These are phyloP conservation scores for Candida sakaeoensis DNA, from an alignment of 805 yeast species.

Conservation along the genomic window DNA sequence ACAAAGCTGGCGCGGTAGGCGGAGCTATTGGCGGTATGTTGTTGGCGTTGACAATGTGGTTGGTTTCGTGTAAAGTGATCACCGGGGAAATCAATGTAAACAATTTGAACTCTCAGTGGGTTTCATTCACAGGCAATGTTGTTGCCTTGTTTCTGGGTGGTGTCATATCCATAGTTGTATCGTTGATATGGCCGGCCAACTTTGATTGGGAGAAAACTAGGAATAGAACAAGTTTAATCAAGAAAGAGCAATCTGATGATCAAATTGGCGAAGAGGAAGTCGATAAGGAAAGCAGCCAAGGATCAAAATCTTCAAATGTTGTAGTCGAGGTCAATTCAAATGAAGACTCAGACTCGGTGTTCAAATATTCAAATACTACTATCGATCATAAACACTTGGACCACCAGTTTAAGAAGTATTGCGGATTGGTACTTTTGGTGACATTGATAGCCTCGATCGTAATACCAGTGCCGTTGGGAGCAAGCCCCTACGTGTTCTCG, in stretches of 20 bases:
- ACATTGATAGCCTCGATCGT: conserved; percentile 22
- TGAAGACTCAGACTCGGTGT: conserved; percentile 10
- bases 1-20: conserved; percentile 32
- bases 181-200: conserved; percentile 36
- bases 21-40: conserved; percentile 36
- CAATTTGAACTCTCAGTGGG: conserved; percentile 33
- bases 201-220: conserved; percentile 33
- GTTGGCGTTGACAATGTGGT: conserved; percentile 35
- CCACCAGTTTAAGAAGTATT: conserved; percentile 26
- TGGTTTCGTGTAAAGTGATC: conserved; percentile 31
- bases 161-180: conserved; percentile 24
- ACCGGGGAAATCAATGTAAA: conserved; percentile 33
- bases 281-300: background rate
- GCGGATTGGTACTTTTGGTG: conserved; percentile 18
- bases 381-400: conserved; percentile 24
- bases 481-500: conserved; percentile 30
- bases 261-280: background rate
- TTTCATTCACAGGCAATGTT: conserved; percentile 40
- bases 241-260: conserved; percentile 7
- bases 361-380: conserved; percentile 13
- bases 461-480: conserved; percentile 33
- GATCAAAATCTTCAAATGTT: conserved; percentile 1
- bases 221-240: conserved; percentile 25
- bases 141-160: conserved; percentile 37
- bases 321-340: conserved; percentile 2